phyloP scores from a whole-genome alignment of 2,329 filamentous ascomycete genomes.

The Sclerotinia sclerotiorum region DNA sequence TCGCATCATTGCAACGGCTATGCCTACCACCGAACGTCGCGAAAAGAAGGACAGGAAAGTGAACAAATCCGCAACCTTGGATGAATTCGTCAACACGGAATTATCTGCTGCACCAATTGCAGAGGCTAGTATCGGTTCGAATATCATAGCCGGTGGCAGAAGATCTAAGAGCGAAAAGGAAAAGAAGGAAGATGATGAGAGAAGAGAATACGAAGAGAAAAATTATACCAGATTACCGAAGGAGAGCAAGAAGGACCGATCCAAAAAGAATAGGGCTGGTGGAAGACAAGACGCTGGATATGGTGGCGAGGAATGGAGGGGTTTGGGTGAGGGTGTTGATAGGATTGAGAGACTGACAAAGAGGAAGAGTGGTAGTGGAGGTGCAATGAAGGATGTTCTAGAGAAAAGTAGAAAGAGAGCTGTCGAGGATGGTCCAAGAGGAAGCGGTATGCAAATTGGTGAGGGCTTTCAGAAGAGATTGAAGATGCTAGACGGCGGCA shows the following conservation, averaged over 20 bases:
- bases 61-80: conserved; percentile 78
- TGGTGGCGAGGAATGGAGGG: conserved; percentile 92
- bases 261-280: conserved; percentile 53
- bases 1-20: conserved; percentile 79
- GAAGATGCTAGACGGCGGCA: conserved; percentile 49
- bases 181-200: conserved; percentile 73
- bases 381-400: conserved; percentile 51
- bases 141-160: conserved; percentile 76
- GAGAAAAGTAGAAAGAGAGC: conserved; percentile 86
- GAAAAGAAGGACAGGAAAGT: conserved; percentile 61
- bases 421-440: conserved; percentile 70
- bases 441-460: conserved; percentile 66
- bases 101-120: conserved; percentile 78
- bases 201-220: conserved; percentile 82
- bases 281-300: conserved; percentile 56
- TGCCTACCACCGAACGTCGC: conserved; percentile 59
- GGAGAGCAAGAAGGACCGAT: conserved; percentile 83
- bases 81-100: conserved; percentile 88
- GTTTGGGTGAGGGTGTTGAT: conserved; percentile 80
- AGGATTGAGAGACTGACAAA: conserved; percentile 81
- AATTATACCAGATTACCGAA: conserved; percentile 88
- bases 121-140: conserved; percentile 88
- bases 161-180: conserved; percentile 75
- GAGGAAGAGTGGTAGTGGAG: conserved; percentile 57
- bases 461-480: conserved; percentile 72